Evolutionary conservation across 1,284 basidiomycete species (phyloP), one percentile per base, ranked within the genome.

Genomic region (Vanrija humicola): DNA sequence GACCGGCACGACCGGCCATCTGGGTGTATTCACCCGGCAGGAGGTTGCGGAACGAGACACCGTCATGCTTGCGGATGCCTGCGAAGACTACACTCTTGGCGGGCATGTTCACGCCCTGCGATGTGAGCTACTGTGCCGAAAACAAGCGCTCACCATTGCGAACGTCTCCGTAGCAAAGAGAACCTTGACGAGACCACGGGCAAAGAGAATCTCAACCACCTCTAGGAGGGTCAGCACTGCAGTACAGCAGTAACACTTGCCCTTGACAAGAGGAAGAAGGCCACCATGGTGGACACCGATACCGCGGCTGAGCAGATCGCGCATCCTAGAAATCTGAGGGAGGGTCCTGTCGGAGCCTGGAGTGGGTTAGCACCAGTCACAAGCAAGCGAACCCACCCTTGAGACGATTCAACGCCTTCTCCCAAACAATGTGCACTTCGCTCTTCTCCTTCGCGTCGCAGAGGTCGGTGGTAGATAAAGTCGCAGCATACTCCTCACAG

Each of bases 101-200:
- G 15, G 96, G 96, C 96, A 99, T 99, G 77, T 99, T 98, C 57
- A 99, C 96, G 46, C 93, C 93, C 92, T 95, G 63, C 10, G 44
- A 9, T n/a, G 15, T 50, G 5, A 29, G 43, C 23, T 28, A 25
- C 5, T 28, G 5, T 8, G n/a, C 15, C 6, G 34, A 25, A 16
- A 3, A 65, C 14, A 12, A 14, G 12, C 9, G 12, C 81, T 58
- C 57, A 91, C 91, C 96, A 99, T 98, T 0, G 96, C 96, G 73
- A 99, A 99, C 0, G 96, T 98, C 76, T 99, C 96, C 0, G 96
- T 99, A 0, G 96, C 96, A 70, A 98, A 99, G 10, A 99, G 79
- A 16, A 98, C 87, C 76, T 98, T 98, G 57, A 99, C 95, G 39
- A 98, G 80, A 21, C 96, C 96, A 38, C 93, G 85, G 9, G 93